Conservation (phyloP, 1,284 basidiomycete genomes). For the Ceratobasidium sp. region DNA sequence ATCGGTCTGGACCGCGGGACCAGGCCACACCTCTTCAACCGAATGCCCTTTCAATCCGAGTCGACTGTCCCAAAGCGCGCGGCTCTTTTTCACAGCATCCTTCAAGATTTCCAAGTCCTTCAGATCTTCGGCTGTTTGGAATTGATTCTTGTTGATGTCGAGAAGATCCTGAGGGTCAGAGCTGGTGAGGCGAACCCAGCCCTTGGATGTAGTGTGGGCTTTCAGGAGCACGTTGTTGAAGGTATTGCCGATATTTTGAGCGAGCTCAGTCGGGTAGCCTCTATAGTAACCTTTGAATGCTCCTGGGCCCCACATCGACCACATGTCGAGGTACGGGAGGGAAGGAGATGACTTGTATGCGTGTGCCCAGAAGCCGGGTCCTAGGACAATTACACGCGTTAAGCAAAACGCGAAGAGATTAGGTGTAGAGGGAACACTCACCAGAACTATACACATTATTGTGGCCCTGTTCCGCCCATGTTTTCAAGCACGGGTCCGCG, state of each 20-base stretch:
- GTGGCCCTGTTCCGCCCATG: conserved; percentile 1
- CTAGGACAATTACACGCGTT: too few relatives aligned
- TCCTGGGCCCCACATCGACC: conserved; percentile 29
- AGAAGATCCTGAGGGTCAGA: neutral
- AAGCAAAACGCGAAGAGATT: neutral
- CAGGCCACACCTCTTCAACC: conserved; percentile 21
- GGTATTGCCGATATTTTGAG: neutral
- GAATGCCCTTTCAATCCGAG: neutral
- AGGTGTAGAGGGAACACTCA: neutral
- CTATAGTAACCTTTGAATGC: conserved; percentile 5
- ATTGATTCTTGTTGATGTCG: conserved; percentile 1
- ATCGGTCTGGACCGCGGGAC: conserved; percentile 8
- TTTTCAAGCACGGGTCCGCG: conserved; percentile 30
- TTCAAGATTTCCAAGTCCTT: neutral
- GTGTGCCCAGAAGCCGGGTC: conserved; percentile 23
- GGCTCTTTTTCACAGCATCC: neutral
- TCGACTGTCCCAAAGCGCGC: neutral
- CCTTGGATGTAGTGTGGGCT: conserved; percentile 23
- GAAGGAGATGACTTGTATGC: conserved; percentile 3
- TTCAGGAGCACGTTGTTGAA: conserved; percentile 15
- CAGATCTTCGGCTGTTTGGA: neutral
- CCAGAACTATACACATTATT: conserved; percentile 26
- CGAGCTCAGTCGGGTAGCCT: neutral
- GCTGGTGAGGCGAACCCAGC: conserved; percentile 28
- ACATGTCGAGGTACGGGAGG: neutral